Percentiles rank a stretch among this genome's conserved stretches.
These are phyloP conservation scores for Pseudonitzschia multiseries DNA, from an alignment of 108 stramenopile genomes.

Conservation along the genomic window DNA sequence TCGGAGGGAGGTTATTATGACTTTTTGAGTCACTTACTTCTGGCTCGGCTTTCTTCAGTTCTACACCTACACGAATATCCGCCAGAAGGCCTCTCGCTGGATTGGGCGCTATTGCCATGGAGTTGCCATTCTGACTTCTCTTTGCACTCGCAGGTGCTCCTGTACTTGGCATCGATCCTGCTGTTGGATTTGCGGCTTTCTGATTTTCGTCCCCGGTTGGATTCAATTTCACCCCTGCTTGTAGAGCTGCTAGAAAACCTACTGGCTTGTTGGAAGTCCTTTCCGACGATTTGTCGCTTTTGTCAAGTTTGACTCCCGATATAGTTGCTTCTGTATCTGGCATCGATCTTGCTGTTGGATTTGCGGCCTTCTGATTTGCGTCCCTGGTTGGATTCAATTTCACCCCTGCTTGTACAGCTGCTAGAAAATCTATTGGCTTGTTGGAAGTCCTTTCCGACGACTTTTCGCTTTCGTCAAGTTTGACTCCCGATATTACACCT, in stretches of 20 bases:
- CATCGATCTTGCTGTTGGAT: not conserved
- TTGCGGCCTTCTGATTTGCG: not conserved
- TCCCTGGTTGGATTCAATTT: not conserved
- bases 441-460: not conserved
- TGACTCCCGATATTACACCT: not conserved
- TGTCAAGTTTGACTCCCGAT: too few species aligned
- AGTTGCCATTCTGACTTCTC: not conserved
- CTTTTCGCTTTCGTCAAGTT: constrained; percentile 4
- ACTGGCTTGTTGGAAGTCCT: too few species aligned
- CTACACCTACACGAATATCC: constrained; percentile 25
- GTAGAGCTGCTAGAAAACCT: too few species aligned
- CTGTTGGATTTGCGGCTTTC: not conserved
- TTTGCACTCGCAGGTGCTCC: not conserved
- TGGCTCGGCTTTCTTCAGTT: constrained; percentile 13
- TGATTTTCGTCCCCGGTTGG: constrained; percentile 1
- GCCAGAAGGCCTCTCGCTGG: constrained; percentile 7
- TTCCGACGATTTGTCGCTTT: too few species aligned
- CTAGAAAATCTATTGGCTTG: not conserved
- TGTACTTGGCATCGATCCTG: not conserved
- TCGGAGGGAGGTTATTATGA: too few species aligned
- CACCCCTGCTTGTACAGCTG: not conserved
- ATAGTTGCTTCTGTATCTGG: too few species aligned
- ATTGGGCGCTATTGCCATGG: not conserved
- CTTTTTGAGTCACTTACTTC: too few species aligned
- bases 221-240: too few species aligned